Conservation (phyloP, 805 yeast species). For the Barnettozyma pratensis region DNA sequence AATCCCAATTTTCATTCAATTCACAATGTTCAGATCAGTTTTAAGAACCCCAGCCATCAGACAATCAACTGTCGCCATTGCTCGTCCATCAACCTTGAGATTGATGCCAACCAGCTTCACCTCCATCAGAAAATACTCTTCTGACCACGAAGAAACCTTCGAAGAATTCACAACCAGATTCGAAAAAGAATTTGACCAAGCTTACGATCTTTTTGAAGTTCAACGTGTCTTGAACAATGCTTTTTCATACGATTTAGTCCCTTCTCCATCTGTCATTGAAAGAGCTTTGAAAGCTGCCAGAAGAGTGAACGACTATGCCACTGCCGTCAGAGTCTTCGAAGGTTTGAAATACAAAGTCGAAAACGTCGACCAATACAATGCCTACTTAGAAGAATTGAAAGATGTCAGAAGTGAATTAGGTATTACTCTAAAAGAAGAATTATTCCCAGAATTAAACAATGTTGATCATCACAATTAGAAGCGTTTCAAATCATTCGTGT, state of each 20-base stretch:
- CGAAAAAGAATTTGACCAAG: constrained; percentile 95
- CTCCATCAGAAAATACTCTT: constrained; percentile 57
- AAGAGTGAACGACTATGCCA: constrained; percentile 98
- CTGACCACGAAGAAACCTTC: constrained; percentile 85
- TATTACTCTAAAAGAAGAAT: constrained; percentile 86
- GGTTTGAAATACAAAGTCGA: constrained; percentile 96
- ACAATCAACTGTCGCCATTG: constrained; percentile 12
- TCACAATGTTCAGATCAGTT: constrained; percentile 14
- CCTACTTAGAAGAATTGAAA: constrained; percentile 92
- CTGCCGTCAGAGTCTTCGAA: constrained; percentile 97
- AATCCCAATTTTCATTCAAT: background rate
- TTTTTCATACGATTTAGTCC: constrained; percentile 97
- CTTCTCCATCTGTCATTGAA: constrained; percentile 94
- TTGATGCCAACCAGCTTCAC: constrained; percentile 13
- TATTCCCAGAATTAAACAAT: constrained; percentile 43
- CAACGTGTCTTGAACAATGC: constrained; percentile 96
- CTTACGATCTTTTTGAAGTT: constrained; percentile 81
- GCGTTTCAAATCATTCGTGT: background rate
- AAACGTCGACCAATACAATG: constrained; percentile 88
- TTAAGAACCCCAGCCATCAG: constrained; percentile 20
- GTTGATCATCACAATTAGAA: constrained; percentile 20
- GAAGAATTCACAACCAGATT: constrained; percentile 88
- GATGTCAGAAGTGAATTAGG: constrained; percentile 90
- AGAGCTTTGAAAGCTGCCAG: constrained; percentile 96
- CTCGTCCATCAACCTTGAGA: constrained; percentile 16